Evolutionary conservation across 169 alveolate species (phyloP).

Genomic region (Eimeria necatrix): DNA sequence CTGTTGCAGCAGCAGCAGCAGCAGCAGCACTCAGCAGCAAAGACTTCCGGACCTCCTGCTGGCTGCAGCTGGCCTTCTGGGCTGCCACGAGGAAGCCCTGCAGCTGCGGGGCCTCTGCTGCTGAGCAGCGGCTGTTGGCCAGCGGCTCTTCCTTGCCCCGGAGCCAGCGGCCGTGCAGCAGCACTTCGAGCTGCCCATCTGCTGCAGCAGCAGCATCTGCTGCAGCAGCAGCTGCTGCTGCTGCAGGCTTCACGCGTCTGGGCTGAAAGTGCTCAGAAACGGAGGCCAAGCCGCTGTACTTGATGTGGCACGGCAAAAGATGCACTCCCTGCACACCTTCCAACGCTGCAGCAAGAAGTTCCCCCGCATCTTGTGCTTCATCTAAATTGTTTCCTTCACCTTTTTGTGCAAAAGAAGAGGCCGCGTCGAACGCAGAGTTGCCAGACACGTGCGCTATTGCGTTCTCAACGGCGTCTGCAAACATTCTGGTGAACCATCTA

Average conservation of each 20-base stretch:
- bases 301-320: constrained; percentile 51
- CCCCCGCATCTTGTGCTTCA: not conserved
- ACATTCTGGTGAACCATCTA: not conserved
- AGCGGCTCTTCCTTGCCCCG: constrained; percentile 49
- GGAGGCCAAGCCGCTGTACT: constrained; percentile 53
- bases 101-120: not conserved
- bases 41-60: not conserved
- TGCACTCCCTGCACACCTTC: constrained; percentile 6
- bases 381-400: not conserved
- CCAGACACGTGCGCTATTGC: not conserved
- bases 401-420: not conserved
- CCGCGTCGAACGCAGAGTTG: not conserved
- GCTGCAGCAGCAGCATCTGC: too few species aligned
- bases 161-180: constrained; percentile 57
- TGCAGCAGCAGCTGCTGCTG: not conserved
- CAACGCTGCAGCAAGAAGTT: not conserved
- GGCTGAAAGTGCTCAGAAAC: not conserved
- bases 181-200: constrained; percentile 19
- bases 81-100: constrained; percentile 41
- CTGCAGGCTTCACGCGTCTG: not conserved
- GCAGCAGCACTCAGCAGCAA: not conserved
- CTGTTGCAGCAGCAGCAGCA: not conserved
- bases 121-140: not conserved
- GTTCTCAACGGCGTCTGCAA: constrained; percentile 48
- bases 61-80: constrained; percentile 26